These are phyloP conservation scores for Backusella australiensis DNA, from an alignment of 192 early-diverging fungal genomes.

Conservation along the genomic window DNA sequence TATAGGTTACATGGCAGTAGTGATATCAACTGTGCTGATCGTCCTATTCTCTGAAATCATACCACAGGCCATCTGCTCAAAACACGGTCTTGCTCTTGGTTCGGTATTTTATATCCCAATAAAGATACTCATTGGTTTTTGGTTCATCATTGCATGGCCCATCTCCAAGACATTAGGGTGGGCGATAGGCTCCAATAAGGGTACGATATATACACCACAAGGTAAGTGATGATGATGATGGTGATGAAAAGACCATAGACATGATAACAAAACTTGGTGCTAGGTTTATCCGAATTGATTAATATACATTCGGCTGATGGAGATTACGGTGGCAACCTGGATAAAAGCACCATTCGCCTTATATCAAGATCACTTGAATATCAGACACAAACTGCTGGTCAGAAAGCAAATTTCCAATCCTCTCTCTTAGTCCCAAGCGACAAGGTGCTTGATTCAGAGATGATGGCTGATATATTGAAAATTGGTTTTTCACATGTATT, in stretches of 20 bases:
- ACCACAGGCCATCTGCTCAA: constrained; percentile 88
- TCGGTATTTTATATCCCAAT: constrained; percentile 81
- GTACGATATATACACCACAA: constrained; percentile 75
- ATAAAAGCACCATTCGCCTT: not conserved
- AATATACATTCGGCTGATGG: not conserved
- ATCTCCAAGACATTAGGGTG: constrained; percentile 81
- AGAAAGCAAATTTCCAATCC: not conserved
- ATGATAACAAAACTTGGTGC: not conserved
- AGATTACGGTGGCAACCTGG: not conserved
- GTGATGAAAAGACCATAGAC: not conserved
- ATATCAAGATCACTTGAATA: constrained; percentile 2
- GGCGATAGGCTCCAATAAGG: constrained; percentile 74
- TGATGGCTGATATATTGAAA: not conserved
- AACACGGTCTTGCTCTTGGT: constrained; percentile 86
- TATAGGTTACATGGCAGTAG: constrained; percentile 69
- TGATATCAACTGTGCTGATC: constrained; percentile 79
- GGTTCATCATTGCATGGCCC: constrained; percentile 74
- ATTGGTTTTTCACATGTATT: not conserved
- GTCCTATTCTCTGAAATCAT: constrained; percentile 95
- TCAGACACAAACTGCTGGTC: not conserved
- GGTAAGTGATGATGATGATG: constrained; percentile 23
- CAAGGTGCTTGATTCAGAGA: not conserved
- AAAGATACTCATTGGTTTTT: constrained; percentile 51
- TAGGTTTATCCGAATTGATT: not conserved
- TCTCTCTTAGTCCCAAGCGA: not conserved